These are phyloP conservation scores for Cyphellophora europaea DNA, from an alignment of 2,329 filamentous ascomycete species.

Conservation along the genomic window DNA sequence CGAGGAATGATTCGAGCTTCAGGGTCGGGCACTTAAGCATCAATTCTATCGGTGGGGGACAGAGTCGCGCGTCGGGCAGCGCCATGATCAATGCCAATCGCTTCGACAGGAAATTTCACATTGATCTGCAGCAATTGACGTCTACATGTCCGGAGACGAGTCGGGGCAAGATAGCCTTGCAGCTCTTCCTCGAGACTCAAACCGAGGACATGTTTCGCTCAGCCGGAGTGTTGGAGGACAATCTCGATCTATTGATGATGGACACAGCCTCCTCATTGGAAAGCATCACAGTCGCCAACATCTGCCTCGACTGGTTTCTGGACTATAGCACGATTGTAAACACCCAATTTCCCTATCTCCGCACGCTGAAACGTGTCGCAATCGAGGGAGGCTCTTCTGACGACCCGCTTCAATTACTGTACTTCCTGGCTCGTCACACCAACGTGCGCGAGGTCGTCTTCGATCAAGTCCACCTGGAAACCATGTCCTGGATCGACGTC, in stretches of 20 bases:
- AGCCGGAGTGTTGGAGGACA: background rate
- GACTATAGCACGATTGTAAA: background rate
- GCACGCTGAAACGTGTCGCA: background rate
- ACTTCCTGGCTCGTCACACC: background rate
- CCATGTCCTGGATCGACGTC: background rate
- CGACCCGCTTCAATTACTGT: background rate
- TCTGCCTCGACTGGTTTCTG: constrained; percentile 1
- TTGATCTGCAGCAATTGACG: constrained; percentile 1
- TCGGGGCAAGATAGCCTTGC: constrained; percentile 1
- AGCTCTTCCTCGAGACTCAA: constrained; percentile 1
- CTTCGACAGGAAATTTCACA: background rate
- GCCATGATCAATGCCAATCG: background rate
- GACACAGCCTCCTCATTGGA: background rate
- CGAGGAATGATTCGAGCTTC: background rate
- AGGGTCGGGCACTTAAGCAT: background rate
- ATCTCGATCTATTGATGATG: background rate
- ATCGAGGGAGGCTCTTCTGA: constrained; percentile 1
- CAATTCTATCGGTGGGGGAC: background rate
- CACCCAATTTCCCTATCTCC: background rate
- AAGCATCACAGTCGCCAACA: background rate
- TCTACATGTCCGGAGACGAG: background rate
- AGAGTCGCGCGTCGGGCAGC: background rate
- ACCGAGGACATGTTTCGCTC: constrained; percentile 1
- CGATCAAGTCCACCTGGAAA: background rate
- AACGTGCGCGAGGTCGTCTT: background rate